Percentiles rank a stretch among this genome's conserved stretches.
Conservation (phyloP, 306 rosid species). For the Vachellia collinsii region DNA sequence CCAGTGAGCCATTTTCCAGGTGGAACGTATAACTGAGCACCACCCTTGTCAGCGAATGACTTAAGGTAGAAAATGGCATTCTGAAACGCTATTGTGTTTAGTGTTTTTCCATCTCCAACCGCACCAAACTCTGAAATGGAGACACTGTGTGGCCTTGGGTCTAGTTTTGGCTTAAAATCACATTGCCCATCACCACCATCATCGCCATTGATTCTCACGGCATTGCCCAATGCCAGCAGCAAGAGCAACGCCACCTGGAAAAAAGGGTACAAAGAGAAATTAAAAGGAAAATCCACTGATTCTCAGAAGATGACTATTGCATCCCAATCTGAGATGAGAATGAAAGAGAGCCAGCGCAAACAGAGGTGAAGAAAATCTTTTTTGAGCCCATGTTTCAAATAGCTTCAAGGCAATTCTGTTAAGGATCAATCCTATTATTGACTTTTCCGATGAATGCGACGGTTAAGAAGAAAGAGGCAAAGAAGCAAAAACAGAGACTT, state of each 20-base stretch:
- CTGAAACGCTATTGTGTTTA: slow-evolving; percentile 91
- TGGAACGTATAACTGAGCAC: slow-evolving; percentile 96
- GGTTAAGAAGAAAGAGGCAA: neutral
- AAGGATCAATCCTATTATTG: neutral
- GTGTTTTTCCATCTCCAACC: slow-evolving; percentile 91
- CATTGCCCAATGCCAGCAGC: slow-evolving; percentile 87
- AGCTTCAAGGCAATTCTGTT: slow-evolving; percentile 8
- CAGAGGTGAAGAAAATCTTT: slow-evolving; percentile 13
- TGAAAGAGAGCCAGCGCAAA: slow-evolving; percentile 1
- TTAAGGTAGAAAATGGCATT: slow-evolving; percentile 95
- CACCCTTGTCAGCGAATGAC: slow-evolving; percentile 97
- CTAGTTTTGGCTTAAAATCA: slow-evolving; percentile 54
- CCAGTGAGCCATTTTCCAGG: slow-evolving; percentile 95
- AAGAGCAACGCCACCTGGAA: slow-evolving; percentile 89
- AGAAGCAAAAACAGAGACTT: neutral
- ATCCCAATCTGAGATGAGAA: neutral
- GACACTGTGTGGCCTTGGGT: slow-evolving; percentile 96
- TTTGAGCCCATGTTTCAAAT: slow-evolving; percentile 15
- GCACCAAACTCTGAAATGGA: slow-evolving; percentile 94
- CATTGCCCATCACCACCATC: slow-evolving; percentile 61
- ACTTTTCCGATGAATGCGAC: neutral
- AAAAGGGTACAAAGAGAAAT: slow-evolving; percentile 10
- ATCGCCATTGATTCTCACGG: slow-evolving; percentile 50
- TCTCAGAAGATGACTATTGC: slow-evolving; percentile 32
- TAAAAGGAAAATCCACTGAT: slow-evolving; percentile 37